Evolutionary conservation across 805 yeast species (phyloP), one percentile per base, ranked within the genome.

Genomic region (Candida loeiensis): DNA sequence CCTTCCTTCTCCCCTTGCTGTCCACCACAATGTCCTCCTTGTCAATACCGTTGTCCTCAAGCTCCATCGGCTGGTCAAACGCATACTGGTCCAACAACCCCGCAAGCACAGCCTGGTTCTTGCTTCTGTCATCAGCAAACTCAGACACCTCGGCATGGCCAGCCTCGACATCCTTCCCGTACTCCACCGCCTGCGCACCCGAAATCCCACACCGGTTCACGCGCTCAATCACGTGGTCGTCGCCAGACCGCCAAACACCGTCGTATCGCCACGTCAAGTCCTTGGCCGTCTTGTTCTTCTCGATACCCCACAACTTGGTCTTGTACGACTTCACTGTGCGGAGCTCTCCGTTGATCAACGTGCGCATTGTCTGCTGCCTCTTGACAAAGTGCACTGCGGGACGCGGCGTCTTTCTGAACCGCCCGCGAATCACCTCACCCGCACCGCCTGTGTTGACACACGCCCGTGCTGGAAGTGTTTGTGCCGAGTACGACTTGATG

Each of bases 251-350:
- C 96, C 96, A 88, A 34, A 72, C 74, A 0, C 84, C 85, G 45
- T 81, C 75, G 56, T 76, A 90, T 39, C 69, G 66, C 60, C 70
- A 75, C 0, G 82, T 85, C 48, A 89, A 67, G 49, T 83, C 93
- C 24, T 73, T 71, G 2, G 72, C 57, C 2, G 72, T 66, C 51
- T 76, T 82, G 46, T 77, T 73, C 63, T 85, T 85, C 48, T 85
- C 89, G 45, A 78, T 73, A 3, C 98, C 98, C 99, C 99, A 91
- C 29, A 93, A 71, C 56, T 89, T 89, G 22, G 82, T 78, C 63
- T 89, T 88, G 50, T 73, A 74, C 48, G 82, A 68, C 50, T 76
- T 77, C 41, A 84, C 61, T 4, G 69, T 67, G 58, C 76, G 80
- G 39, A 77, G 61, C 34, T 62, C 74, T 5, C 82, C 87, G 51